Conservation (phyloP, 306 rosid species). For the barrel medic (Medicago truncatula) region DNA sequence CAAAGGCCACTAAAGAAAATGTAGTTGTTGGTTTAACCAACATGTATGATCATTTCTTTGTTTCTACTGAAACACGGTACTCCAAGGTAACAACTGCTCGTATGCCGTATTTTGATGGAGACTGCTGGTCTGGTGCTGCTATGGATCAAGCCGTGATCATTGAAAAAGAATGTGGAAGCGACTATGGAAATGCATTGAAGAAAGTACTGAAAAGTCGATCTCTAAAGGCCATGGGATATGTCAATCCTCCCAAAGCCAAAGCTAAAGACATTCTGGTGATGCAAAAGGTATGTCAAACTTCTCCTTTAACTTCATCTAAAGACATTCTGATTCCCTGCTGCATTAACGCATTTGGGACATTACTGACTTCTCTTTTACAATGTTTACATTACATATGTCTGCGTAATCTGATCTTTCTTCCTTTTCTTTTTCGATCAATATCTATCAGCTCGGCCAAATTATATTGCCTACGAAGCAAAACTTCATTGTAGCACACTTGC, state of each 20-base stretch:
- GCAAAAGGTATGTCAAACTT: constrained; percentile 51
- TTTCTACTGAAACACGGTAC: constrained; percentile 41
- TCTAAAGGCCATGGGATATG: constrained; percentile 60
- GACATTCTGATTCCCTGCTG: too few species aligned
- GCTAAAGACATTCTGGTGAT: constrained; percentile 59
- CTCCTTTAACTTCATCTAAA: constrained; percentile 13
- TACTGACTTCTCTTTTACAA: too few species aligned
- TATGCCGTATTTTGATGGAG: constrained; percentile 80
- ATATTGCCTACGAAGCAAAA: background rate
- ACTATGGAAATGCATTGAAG: constrained; percentile 27
- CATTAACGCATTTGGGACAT: too few species aligned
- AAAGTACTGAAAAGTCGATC: constrained; percentile 42
- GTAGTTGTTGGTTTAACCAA: constrained; percentile 57
- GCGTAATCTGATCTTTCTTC: background rate
- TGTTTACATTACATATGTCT: background rate
- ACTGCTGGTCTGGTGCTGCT: constrained; percentile 55
- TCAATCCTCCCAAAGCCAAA: constrained; percentile 45
- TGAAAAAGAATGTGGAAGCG: constrained; percentile 41
- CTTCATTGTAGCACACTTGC: constrained; percentile 33
- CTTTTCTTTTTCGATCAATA: background rate
- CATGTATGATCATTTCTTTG: constrained; percentile 62
- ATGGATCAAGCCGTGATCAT: constrained; percentile 48
- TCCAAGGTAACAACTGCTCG: constrained; percentile 63
- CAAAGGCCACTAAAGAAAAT: constrained; percentile 60
- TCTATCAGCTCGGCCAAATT: background rate